Conservation (phyloP, 1,284 basidiomycete species). For the Vanrija pseudolonga region DNA sequence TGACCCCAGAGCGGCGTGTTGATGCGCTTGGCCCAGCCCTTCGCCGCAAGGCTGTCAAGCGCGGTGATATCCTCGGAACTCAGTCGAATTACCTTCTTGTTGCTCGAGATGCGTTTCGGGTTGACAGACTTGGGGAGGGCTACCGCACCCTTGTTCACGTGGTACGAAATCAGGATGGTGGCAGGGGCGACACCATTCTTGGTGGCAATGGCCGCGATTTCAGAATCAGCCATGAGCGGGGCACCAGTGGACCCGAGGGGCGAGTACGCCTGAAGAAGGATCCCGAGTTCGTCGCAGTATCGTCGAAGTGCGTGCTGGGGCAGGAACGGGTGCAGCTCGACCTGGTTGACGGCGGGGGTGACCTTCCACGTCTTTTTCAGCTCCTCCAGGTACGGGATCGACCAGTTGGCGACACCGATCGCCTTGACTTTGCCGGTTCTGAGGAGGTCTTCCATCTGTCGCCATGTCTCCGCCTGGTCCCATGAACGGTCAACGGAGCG, state of each 20-base stretch:
- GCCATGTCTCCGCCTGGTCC: slow-evolving; percentile 71
- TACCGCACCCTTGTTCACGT: slow-evolving; percentile 54
- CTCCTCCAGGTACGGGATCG: too few species aligned
- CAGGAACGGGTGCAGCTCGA: too few species aligned
- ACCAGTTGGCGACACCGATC: too few species aligned
- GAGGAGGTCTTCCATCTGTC: slow-evolving; percentile 70
- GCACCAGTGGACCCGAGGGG: slow-evolving; percentile 70
- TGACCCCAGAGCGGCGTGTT: slow-evolving; percentile 36
- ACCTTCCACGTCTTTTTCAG: too few species aligned
- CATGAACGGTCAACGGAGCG: slow-evolving; percentile 65
- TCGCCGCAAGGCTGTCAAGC: slow-evolving; percentile 54
- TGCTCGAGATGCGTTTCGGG: slow-evolving; percentile 58
- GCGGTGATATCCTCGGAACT: neutral
- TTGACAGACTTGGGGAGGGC: slow-evolving; percentile 73
- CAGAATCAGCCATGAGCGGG: slow-evolving; percentile 57
- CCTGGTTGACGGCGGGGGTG: too few species aligned
- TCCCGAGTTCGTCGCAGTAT: slow-evolving; percentile 65
- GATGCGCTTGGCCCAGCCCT: slow-evolving; percentile 46
- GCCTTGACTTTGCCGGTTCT: slow-evolving; percentile 67
- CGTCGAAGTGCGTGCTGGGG: slow-evolving; percentile 66
- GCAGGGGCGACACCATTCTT: slow-evolving; percentile 59
- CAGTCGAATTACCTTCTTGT: slow-evolving; percentile 54
- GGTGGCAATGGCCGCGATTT: slow-evolving; percentile 59
- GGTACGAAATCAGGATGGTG: slow-evolving; percentile 49
- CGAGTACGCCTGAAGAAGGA: slow-evolving; percentile 75